These are phyloP conservation scores for Fusarium virguliforme DNA, from an alignment of 2,329 filamentous ascomycete genomes.

Conservation along the genomic window DNA sequence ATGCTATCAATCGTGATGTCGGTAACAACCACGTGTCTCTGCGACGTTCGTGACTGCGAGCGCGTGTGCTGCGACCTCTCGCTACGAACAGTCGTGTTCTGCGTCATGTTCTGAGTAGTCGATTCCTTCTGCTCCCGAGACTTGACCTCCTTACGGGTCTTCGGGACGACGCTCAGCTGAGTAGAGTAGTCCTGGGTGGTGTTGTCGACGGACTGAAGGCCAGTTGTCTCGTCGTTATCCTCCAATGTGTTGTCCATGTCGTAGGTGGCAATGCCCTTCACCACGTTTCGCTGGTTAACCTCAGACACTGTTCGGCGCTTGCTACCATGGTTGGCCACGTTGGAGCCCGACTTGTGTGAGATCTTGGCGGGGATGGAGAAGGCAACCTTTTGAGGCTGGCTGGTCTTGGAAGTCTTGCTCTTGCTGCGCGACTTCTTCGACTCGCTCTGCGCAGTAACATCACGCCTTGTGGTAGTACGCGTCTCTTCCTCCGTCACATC, in stretches of 20 bases:
- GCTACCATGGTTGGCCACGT: conserved; percentile 61
- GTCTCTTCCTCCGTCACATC: conserved; percentile 53
- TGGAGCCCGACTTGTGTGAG: conserved; percentile 51
- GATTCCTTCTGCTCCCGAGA: conserved; percentile 41
- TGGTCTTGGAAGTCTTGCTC: conserved; percentile 49
- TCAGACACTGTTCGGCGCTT: conserved; percentile 57
- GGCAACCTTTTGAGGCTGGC: conserved; percentile 58
- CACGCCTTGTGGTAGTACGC: conserved; percentile 51
- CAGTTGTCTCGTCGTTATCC: conserved; percentile 58
- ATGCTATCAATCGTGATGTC: conserved; percentile 48
- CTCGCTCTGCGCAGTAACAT: conserved; percentile 52
- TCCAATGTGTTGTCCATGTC: conserved; percentile 52
- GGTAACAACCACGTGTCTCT: conserved; percentile 45
- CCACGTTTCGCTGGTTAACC: conserved; percentile 40
- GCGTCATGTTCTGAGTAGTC: conserved; percentile 40
- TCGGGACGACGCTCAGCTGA: conserved; percentile 53
- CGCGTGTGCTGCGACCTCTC: conserved; percentile 48
- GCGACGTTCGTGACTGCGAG: conserved; percentile 50
- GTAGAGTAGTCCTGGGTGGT: conserved; percentile 56
- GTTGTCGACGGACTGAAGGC: conserved; percentile 55
- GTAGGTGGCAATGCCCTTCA: conserved; percentile 44
- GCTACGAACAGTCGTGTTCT: conserved; percentile 46
- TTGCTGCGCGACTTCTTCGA: conserved; percentile 52
- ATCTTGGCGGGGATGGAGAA: conserved; percentile 61
- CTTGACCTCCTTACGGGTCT: conserved; percentile 45